Evolutionary conservation across 345 rosid species (phyloP).

Genomic region (Laguncularia racemosa): DNA sequence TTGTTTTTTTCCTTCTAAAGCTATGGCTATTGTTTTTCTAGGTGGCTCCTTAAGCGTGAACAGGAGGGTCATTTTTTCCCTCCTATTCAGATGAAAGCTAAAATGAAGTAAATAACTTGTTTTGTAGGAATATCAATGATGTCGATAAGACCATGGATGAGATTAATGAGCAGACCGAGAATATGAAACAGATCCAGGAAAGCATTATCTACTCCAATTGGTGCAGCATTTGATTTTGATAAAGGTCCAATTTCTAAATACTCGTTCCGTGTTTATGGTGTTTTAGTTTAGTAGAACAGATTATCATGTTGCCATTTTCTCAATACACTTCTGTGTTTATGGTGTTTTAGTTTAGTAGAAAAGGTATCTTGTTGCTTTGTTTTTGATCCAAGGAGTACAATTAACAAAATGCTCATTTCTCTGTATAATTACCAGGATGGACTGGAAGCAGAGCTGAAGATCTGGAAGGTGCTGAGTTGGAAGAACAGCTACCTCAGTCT

Average conservation of each 20-base stretch:
- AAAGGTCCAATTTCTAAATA: conserved; percentile 3
- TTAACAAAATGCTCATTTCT: background rate
- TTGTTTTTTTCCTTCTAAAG: background rate
- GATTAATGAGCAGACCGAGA: conserved; percentile 19
- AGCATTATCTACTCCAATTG: conserved; percentile 75
- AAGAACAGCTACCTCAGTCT: conserved; percentile 89
- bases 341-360: too few species aligned
- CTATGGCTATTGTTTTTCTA: background rate
- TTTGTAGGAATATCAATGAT: conserved; percentile 78
- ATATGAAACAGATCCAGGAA: conserved; percentile 49
- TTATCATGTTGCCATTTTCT: too few species aligned
- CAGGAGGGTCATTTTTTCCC: background rate
- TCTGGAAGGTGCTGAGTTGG: conserved; percentile 89
- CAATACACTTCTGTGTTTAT: too few species aligned
- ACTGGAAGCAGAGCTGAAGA: conserved; percentile 89
- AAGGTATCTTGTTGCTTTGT: too few species aligned
- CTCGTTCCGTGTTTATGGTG: background rate
- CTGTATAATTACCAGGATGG: conserved; percentile 60
- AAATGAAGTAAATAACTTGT: background rate
- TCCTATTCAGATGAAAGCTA: background rate
- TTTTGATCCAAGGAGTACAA: too few species aligned
- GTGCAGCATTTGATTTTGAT: conserved; percentile 27
- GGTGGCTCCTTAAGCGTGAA: background rate
- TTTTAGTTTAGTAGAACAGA: too few species aligned
- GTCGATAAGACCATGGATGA: conserved; percentile 97